Conservation (phyloP, 1,284 basidiomycete species). For the Anthracocystis panici-leucophaei region DNA sequence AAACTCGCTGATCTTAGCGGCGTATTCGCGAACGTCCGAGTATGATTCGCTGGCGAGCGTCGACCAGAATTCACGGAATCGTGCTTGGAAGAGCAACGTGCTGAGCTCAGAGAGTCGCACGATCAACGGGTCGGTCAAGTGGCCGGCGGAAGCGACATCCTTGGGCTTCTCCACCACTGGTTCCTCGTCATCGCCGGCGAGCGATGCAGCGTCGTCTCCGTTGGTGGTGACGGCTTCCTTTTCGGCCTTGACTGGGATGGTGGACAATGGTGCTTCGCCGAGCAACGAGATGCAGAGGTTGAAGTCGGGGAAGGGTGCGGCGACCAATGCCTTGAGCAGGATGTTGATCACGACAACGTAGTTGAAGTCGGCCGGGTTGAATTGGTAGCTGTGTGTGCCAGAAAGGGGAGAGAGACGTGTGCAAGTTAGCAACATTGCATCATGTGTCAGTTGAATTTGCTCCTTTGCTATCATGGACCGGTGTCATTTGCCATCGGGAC, state of each 20-base stretch:
- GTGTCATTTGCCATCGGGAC: no score
- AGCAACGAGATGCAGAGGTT: conserved; percentile 90
- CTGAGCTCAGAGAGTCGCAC: conserved; percentile 81
- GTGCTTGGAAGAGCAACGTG: conserved; percentile 83
- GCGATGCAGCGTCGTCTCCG: conserved; percentile 35
- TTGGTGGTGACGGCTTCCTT: conserved; percentile 36
- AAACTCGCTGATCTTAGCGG: conserved; percentile 82
- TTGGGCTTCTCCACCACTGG: conserved; percentile 38
- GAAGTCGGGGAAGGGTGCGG: conserved; percentile 84
- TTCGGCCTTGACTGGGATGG: conserved; percentile 45
- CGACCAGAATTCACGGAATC: conserved; percentile 90
- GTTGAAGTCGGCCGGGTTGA: conserved; percentile 92
- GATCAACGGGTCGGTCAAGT: conserved; percentile 73
- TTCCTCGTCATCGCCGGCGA: conserved; percentile 44
- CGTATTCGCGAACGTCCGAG: conserved; percentile 83
- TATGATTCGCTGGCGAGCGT: conserved; percentile 72
- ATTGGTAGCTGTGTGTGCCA: conserved; percentile 81
- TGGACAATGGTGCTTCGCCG: conserved; percentile 74
- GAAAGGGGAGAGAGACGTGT: neutral
- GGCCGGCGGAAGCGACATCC: conserved; percentile 70
- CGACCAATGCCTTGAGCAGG: conserved; percentile 89
- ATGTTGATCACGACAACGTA: conserved; percentile 93
- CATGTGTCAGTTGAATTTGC: conserved; percentile 15
- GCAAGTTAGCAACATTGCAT: neutral
- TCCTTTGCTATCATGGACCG: neutral